Evolutionary conservation across 331 rosid genomes (phyloP).

Genomic region (Cydonia oblonga): DNA sequence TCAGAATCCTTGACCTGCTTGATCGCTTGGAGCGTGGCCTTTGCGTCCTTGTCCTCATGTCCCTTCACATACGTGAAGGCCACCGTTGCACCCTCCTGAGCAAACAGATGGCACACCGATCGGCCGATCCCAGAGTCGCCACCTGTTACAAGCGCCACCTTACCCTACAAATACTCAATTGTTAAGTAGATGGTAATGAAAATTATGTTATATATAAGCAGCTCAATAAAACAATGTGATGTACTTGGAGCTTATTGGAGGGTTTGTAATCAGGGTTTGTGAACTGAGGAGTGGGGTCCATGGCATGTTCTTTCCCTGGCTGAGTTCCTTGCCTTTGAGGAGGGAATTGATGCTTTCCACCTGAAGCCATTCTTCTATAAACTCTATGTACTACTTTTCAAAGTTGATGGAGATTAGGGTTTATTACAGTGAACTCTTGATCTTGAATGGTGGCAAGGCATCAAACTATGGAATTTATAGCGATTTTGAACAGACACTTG

Average conservation of each 20-base stretch:
- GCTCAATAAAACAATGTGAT: not conserved
- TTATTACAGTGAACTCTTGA: not conserved
- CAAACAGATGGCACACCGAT: constrained; percentile 53
- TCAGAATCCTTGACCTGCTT: constrained; percentile 35
- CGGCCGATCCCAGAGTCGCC: constrained; percentile 81
- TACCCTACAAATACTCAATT: constrained; percentile 34
- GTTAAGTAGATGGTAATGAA: not conserved
- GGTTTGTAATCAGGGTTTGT: constrained; percentile 42
- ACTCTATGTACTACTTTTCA: not conserved
- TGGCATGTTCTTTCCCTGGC: constrained; percentile 61
- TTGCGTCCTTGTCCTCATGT: constrained; percentile 58
- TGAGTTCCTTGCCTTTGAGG: constrained; percentile 49
- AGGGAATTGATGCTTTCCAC: constrained; percentile 26
- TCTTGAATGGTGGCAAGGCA: not conserved
- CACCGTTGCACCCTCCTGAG: constrained; percentile 70
- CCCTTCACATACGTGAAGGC: constrained; percentile 67
- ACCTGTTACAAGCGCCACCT: constrained; percentile 57
- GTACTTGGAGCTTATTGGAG: constrained; percentile 58
- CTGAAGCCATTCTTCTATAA: constrained; percentile 39
- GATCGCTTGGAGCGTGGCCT: constrained; percentile 36
- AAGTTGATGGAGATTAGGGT: not conserved
- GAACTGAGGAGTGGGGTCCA: constrained; percentile 70
- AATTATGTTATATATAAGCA: not conserved
- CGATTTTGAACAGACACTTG: constrained; percentile 13
- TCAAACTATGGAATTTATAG: not conserved